These are phyloP conservation scores for Blastomyces gilchristii DNA, from an alignment of 2,329 filamentous ascomycete species.

Conservation along the genomic window DNA sequence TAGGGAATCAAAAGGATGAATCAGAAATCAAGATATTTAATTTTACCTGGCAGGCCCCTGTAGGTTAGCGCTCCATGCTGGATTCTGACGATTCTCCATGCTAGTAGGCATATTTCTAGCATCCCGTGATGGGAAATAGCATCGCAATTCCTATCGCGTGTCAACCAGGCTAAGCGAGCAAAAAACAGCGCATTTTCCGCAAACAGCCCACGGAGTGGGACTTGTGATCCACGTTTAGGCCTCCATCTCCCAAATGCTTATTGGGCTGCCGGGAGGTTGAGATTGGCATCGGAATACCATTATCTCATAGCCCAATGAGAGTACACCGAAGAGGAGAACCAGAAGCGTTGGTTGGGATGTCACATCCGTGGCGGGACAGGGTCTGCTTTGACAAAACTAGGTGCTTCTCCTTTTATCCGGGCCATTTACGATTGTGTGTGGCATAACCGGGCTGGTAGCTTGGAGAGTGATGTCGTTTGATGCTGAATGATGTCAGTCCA, in stretches of 20 bases:
- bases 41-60: no score
- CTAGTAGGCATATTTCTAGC: background rate
- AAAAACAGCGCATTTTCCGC: background rate
- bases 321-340: background rate
- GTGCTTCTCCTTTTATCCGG: background rate
- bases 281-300: background rate
- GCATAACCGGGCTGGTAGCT: background rate
- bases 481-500: background rate
- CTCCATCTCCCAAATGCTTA: background rate
- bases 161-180: background rate
- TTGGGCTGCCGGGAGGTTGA: conserved; percentile 1
- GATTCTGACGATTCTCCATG: background rate
- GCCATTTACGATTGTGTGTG: background rate
- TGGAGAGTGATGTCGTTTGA: background rate
- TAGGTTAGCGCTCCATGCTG: background rate
- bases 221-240: conserved; percentile 8
- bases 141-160: background rate
- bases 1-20: background rate
- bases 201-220: background rate
- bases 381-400: background rate
- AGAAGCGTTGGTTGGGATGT: background rate
- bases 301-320: no score
- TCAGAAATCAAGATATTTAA: background rate
- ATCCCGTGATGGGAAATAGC: background rate
- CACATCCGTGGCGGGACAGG: background rate